Conservation (phyloP, 148 eudicot genomes). For the Amaranthus cruentus region DNA sequence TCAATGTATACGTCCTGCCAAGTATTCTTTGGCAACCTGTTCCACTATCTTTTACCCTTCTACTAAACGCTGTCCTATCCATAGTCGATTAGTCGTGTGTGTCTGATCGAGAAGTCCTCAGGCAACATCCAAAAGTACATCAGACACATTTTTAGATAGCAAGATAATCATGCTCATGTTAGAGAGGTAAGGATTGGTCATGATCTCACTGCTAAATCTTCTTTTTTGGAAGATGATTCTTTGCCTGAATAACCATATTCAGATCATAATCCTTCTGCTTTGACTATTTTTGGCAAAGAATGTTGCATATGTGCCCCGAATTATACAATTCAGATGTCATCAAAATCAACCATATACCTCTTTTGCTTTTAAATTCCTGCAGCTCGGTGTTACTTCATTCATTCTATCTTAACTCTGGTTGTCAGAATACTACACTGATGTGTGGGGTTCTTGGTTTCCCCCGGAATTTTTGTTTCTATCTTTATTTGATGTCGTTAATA, state of each 20-base stretch:
- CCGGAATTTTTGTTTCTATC: too few species aligned
- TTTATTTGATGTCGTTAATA: too few species aligned
- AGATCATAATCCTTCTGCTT: conserved; percentile 8
- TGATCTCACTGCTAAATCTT: conserved; percentile 7
- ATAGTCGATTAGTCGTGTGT: conserved; percentile 6
- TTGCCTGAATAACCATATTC: conserved; percentile 6
- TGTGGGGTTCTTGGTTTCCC: too few species aligned
- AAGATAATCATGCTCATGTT: conserved; percentile 6
- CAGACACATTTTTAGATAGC: conserved; percentile 13
- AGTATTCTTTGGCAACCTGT: conserved; percentile 11
- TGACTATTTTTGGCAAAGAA: conserved; percentile 8
- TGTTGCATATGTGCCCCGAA: conserved; percentile 2
- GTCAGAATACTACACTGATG: too few species aligned
- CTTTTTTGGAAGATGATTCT: not conserved
- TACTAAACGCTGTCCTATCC: conserved; percentile 24
- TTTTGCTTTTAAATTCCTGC: not conserved
- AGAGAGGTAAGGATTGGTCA: conserved; percentile 12
- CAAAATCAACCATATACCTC: conserved; percentile 14
- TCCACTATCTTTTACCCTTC: conserved; percentile 3
- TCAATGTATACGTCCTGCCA: conserved; percentile 7
- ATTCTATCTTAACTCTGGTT: too few species aligned
- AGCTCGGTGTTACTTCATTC: too few species aligned
- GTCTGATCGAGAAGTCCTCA: conserved; percentile 15
- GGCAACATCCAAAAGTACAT: conserved; percentile 21
- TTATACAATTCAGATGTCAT: conserved; percentile 13